phyloP scores from a whole-genome alignment of 805 yeast genomes.

The Wickerhamomyces chaumierensis region DNA sequence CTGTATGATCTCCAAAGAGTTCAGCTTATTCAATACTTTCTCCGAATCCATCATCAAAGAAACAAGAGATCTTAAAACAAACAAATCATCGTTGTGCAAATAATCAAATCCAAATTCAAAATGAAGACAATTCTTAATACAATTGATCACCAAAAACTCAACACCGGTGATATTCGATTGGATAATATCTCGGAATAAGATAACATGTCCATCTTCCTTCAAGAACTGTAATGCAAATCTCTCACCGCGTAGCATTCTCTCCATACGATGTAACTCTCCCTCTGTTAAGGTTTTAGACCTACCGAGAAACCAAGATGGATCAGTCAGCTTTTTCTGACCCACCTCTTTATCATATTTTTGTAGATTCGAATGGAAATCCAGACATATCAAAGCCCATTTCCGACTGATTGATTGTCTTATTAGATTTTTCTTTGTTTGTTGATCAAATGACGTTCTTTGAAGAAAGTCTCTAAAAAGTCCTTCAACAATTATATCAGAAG shows the following conservation, averaged over 20 bases:
- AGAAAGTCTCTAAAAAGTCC: conserved; percentile 11
- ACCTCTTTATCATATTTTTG: not conserved
- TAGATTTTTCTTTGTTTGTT: conserved; percentile 13
- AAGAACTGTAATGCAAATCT: conserved; percentile 28
- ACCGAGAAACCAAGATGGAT: conserved; percentile 12
- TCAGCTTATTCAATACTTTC: conserved; percentile 37
- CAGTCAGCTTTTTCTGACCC: not conserved
- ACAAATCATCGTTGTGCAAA: conserved; percentile 15
- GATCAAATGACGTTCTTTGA: conserved; percentile 12
- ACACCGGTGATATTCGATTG: conserved; percentile 35
- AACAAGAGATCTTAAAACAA: conserved; percentile 24
- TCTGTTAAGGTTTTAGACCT: conserved; percentile 7
- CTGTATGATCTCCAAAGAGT: conserved; percentile 42
- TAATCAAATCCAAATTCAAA: conserved; percentile 15
- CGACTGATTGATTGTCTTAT: conserved; percentile 8
- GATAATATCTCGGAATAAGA: conserved; percentile 34
- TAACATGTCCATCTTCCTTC: conserved; percentile 37
- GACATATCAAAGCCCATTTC: conserved; percentile 19
- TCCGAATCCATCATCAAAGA: conserved; percentile 37
- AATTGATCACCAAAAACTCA: conserved; percentile 38
- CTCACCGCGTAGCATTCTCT: conserved; percentile 13
- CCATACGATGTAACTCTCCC: conserved; percentile 16
- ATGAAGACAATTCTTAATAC: conserved; percentile 39
- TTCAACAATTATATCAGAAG: conserved; percentile 16
- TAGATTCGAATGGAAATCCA: conserved; percentile 8